These are phyloP conservation scores for Cladosporium sp. DNA, from an alignment of 2,329 filamentous ascomycete genomes.

Conservation along the genomic window DNA sequence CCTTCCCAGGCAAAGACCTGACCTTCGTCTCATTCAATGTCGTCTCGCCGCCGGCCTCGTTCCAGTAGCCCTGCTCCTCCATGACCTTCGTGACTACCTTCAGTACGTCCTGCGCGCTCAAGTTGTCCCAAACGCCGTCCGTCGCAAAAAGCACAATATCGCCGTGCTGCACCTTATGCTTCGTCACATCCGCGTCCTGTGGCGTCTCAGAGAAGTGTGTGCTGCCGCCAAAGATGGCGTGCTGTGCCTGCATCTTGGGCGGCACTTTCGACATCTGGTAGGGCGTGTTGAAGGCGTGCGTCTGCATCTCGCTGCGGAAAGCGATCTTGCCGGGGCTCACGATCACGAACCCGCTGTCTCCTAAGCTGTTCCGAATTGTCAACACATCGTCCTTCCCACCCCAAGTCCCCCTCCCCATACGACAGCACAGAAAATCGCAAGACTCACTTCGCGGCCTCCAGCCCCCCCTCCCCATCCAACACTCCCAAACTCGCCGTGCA, in stretches of 20 bases:
- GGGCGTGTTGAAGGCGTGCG: slow-evolving; percentile 95
- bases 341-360: slow-evolving; percentile 89
- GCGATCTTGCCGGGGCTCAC: slow-evolving; percentile 80
- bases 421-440: no score
- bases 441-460: slow-evolving; percentile 75
- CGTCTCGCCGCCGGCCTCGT: slow-evolving; percentile 25
- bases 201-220: slow-evolving; percentile 68
- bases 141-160: slow-evolving; percentile 92
- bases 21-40: slow-evolving; percentile 24
- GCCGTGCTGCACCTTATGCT: slow-evolving; percentile 73
- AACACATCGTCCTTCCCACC: not conserved
- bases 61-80: slow-evolving; percentile 45
- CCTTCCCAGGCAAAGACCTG: slow-evolving; percentile 16
- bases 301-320: slow-evolving; percentile 76
- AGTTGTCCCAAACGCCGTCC: slow-evolving; percentile 93
- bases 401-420: no score
- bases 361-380: slow-evolving; percentile 48
- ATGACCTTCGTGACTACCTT: slow-evolving; percentile 65
- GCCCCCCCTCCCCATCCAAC: slow-evolving; percentile 61
- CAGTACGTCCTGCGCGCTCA: slow-evolving; percentile 84
- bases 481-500: slow-evolving; percentile 89
- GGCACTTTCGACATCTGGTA: slow-evolving; percentile 90
- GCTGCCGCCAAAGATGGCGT: slow-evolving; percentile 74
- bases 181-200: slow-evolving; percentile 72
- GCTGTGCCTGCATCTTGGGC: slow-evolving; percentile 68